Percentiles rank a stretch among this genome's conserved stretches.
Conservation (phyloP, 352 stramenopile species). For the Phytopythium cucurbitacearum region DNA sequence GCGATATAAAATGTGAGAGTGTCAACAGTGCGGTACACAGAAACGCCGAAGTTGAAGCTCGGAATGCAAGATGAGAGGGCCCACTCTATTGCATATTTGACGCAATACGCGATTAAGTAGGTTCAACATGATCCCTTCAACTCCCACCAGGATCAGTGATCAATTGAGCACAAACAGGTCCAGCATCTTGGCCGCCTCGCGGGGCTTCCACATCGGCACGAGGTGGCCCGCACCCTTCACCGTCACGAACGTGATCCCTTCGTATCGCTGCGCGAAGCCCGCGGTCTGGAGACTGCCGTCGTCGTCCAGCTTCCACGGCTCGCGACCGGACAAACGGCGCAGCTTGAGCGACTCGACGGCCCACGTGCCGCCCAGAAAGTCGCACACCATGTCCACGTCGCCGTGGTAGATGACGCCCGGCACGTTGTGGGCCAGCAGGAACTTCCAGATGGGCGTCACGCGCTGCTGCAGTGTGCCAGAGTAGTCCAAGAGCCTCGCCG, state of each 20-base stretch:
- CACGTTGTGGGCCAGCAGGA: conserved; percentile 38
- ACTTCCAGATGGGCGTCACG: conserved; percentile 58
- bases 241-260: conserved; percentile 85
- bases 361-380: conserved; percentile 66
- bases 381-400: conserved; percentile 65
- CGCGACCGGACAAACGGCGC: conserved; percentile 27
- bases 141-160: neutral
- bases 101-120: too few species aligned
- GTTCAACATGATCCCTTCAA: too few species aligned
- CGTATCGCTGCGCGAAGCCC: conserved; percentile 80
- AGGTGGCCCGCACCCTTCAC: conserved; percentile 90
- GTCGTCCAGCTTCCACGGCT: conserved; percentile 31
- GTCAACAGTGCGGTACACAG: too few species aligned
- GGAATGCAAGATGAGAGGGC: too few species aligned
- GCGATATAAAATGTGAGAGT: too few species aligned
- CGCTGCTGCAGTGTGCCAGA: conserved; percentile 30
- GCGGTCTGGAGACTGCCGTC: conserved; percentile 60
- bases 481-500: conserved; percentile 46
- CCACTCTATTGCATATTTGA: too few species aligned
- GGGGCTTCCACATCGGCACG: conserved; percentile 79
- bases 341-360: conserved; percentile 63
- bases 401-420: conserved; percentile 70
- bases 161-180: conserved; percentile 59
- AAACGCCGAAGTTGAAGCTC: too few species aligned
- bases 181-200: conserved; percentile 66